These are phyloP conservation scores for Trichoderma afroharzianum DNA, from an alignment of 2,329 filamentous ascomycete genomes.

Conservation along the genomic window DNA sequence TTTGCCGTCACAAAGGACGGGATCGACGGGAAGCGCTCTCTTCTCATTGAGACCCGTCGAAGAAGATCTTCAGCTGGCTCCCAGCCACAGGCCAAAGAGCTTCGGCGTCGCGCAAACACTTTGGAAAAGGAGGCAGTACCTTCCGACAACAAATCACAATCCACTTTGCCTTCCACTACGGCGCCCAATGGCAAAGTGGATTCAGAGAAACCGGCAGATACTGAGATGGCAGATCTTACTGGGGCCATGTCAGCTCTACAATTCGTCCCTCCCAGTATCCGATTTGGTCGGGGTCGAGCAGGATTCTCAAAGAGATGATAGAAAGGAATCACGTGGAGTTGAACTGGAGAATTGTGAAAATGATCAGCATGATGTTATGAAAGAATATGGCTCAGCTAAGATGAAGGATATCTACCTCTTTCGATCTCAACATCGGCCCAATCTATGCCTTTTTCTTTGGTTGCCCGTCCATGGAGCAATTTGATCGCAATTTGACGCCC, in stretches of 20 bases:
- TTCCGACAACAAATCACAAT: conserved; percentile 21
- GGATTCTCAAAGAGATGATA: conserved; percentile 50
- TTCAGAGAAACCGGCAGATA: conserved; percentile 33
- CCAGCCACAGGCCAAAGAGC: conserved; percentile 31
- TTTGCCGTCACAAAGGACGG: conserved; percentile 83
- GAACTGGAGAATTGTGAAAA: conserved; percentile 25
- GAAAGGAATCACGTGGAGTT: conserved; percentile 16
- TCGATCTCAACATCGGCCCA: neutral
- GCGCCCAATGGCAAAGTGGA: conserved; percentile 15
- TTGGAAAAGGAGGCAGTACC: conserved; percentile 24
- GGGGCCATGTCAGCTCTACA: conserved; percentile 68
- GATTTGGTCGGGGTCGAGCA: conserved; percentile 57
- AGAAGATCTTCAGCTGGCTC: conserved; percentile 47
- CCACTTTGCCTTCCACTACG: neutral
- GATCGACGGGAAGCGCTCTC: conserved; percentile 78
- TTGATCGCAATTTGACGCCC: neutral
- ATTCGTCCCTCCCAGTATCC: conserved; percentile 65
- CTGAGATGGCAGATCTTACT: conserved; percentile 60
- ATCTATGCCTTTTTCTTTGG: neutral
- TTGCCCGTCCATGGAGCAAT: neutral
- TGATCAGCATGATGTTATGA: conserved; percentile 34
- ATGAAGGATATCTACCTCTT: conserved; percentile 38
- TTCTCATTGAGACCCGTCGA: conserved; percentile 61
- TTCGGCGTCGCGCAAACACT: conserved; percentile 33
- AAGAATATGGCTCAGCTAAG: conserved; percentile 28